Percentiles rank a stretch among this genome's conserved stretches.
Evolutionary conservation across 2,329 filamentous ascomycete species (phyloP).

Genomic region (Hymenoscyphus salicellus): DNA sequence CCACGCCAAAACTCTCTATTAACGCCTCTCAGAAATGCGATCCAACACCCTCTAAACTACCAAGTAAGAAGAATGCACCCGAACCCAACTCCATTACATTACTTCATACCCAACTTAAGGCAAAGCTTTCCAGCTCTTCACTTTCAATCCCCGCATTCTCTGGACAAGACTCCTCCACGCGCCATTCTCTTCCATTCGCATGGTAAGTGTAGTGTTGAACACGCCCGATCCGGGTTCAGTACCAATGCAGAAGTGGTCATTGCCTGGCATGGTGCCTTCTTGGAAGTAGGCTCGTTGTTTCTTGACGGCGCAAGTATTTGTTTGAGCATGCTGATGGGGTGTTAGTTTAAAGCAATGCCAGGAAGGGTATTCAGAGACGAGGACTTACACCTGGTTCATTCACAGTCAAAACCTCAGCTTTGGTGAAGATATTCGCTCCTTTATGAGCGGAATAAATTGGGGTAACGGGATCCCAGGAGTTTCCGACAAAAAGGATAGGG

Average conservation of each 20-base stretch:
- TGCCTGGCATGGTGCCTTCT: slow-evolving; percentile 41
- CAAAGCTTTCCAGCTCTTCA: neutral
- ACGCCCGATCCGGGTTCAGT: neutral
- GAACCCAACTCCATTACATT: neutral
- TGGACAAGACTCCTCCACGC: neutral
- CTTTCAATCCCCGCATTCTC: neutral
- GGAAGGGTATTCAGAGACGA: slow-evolving; percentile 23
- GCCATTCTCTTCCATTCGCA: neutral
- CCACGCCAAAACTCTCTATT: neutral
- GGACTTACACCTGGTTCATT: slow-evolving; percentile 49
- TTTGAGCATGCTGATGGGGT: slow-evolving; percentile 25
- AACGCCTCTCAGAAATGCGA: neutral
- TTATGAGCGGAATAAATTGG: slow-evolving; percentile 31
- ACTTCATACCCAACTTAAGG: neutral
- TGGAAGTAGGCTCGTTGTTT: slow-evolving; percentile 39
- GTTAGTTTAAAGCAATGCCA: slow-evolving; percentile 37
- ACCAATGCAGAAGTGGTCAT: slow-evolving; percentile 42
- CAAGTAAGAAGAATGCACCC: neutral
- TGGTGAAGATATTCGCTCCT: slow-evolving; percentile 39
- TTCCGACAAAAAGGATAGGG: slow-evolving; percentile 36
- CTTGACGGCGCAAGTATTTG: slow-evolving; percentile 32
- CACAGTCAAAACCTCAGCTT: slow-evolving; percentile 47
- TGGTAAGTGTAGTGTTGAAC: neutral
- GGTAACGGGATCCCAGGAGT: slow-evolving; percentile 34
- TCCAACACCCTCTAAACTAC: neutral